Evolutionary conservation across 768 basidiomycete genomes (phyloP).

Genomic region (Suillus paluster): DNA sequence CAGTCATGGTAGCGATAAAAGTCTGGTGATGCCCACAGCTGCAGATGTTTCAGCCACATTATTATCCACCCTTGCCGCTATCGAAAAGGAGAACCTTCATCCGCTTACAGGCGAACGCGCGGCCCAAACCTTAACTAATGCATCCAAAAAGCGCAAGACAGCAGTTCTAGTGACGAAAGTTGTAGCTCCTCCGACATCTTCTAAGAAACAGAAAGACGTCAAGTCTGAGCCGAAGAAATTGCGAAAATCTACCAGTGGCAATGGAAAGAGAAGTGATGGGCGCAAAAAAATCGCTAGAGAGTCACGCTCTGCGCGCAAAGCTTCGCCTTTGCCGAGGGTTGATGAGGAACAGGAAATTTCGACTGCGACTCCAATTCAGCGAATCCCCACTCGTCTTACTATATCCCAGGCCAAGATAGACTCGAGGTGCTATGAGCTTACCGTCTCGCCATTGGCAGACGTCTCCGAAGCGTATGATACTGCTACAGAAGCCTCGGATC

Average conservation of each 20-base stretch:
- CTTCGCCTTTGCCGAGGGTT: constrained; percentile 66
- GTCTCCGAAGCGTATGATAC: constrained; percentile 71
- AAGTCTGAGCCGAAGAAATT: constrained; percentile 58
- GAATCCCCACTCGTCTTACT: constrained; percentile 26
- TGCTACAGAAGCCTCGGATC: constrained; percentile 27
- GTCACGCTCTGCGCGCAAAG: constrained; percentile 44
- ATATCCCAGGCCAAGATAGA: constrained; percentile 61
- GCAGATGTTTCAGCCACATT: constrained; percentile 36
- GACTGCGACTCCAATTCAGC: constrained; percentile 25
- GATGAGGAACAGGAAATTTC: constrained; percentile 50
- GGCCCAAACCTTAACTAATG: constrained; percentile 38
- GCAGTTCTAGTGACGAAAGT: constrained; percentile 59
- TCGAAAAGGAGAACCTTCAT: constrained; percentile 82
- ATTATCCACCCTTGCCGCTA: constrained; percentile 40
- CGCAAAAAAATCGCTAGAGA: constrained; percentile 45
- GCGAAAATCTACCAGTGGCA: constrained; percentile 47
- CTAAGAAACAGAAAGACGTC: constrained; percentile 49
- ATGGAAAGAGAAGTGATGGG: constrained; percentile 33
- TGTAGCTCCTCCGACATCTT: constrained; percentile 29
- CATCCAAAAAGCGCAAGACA: constrained; percentile 69
- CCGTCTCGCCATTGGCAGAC: constrained; percentile 78
- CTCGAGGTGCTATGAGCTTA: constrained; percentile 80
- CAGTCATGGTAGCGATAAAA: constrained; percentile 26
- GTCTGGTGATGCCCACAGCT: constrained; percentile 21
- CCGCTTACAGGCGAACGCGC: constrained; percentile 72